phyloP scores from a whole-genome alignment of 1,284 basidiomycete species.

The Trichosporon asahii region DNA sequence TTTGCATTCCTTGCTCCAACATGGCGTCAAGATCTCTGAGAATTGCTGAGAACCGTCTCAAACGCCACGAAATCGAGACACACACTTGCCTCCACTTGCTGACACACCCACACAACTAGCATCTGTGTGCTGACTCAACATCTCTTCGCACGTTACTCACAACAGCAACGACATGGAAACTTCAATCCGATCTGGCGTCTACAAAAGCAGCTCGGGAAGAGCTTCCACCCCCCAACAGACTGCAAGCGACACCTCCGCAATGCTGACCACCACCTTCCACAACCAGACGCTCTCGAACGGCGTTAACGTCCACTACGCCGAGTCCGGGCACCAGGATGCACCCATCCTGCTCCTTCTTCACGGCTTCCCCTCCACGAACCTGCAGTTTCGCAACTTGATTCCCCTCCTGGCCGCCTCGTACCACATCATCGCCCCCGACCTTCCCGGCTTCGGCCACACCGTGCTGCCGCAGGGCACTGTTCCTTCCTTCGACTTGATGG shows the following conservation, averaged over 20 bases:
- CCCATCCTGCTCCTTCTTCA: conserved; percentile 56
- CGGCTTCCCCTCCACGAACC: conserved; percentile 56
- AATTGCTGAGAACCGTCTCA: too few species aligned
- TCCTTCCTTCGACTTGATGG: conserved; percentile 54
- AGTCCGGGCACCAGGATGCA: conserved; percentile 44
- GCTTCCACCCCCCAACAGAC: not conserved
- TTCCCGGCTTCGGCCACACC: conserved; percentile 58
- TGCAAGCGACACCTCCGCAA: not conserved
- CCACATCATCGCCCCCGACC: conserved; percentile 56
- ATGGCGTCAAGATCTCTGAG: not conserved
- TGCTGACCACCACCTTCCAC: conserved; percentile 1
- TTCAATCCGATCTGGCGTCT: not conserved
- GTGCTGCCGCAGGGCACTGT: conserved; percentile 49
- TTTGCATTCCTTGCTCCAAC: not conserved
- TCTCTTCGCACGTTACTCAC: not conserved
- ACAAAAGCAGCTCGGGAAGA: not conserved
- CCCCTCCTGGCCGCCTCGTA: conserved; percentile 53
- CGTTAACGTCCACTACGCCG: conserved; percentile 53
- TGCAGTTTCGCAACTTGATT: conserved; percentile 57
- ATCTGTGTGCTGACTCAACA: not conserved
- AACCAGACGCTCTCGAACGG: conserved; percentile 19
- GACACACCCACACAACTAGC: not conserved
- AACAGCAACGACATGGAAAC: not conserved
- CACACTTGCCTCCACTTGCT: not conserved
- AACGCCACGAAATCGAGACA: not conserved